Evolutionary conservation across 2,329 filamentous ascomycete genomes (phyloP).

Genomic region (Venturiaceae sp.): DNA sequence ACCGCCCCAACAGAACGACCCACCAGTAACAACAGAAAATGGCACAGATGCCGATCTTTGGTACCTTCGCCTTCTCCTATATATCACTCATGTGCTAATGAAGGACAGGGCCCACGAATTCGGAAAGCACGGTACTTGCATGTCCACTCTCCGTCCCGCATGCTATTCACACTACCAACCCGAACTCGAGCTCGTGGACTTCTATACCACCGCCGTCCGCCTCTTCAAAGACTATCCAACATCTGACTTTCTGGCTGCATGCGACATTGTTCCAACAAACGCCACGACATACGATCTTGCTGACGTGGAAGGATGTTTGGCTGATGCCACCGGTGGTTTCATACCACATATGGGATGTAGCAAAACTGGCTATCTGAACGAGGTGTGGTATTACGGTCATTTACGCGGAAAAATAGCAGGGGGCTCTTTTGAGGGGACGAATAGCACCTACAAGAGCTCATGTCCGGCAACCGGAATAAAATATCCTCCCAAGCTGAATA

Average conservation of each 20-base stretch:
- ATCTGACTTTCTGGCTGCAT: slow-evolving; percentile 32
- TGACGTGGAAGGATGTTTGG: slow-evolving; percentile 1
- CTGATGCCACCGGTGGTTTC: neutral
- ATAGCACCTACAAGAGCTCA: slow-evolving; percentile 5
- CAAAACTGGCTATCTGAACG: slow-evolving; percentile 1
- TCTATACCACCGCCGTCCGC: slow-evolving; percentile 55
- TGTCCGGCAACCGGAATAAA: slow-evolving; percentile 1
- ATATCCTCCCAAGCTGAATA: slow-evolving; percentile 2
- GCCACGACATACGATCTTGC: slow-evolving; percentile 2
- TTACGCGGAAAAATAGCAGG: slow-evolving; percentile 1
- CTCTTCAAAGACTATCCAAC: slow-evolving; percentile 58
- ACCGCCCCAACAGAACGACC: slow-evolving; percentile 3
- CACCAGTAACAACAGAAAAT: neutral
- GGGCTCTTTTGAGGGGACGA: neutral
- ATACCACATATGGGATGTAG: slow-evolving; percentile 6
- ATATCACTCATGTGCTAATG: too few relatives aligned
- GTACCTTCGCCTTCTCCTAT: too few relatives aligned
- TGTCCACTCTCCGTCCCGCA: slow-evolving; percentile 54
- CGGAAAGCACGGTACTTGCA: slow-evolving; percentile 58
- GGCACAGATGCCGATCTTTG: slow-evolving; percentile 34
- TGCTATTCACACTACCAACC: slow-evolving; percentile 52
- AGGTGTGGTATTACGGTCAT: slow-evolving; percentile 9
- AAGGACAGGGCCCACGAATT: slow-evolving; percentile 48
- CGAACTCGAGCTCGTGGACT: slow-evolving; percentile 58
- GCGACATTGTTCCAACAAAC: slow-evolving; percentile 2